These are phyloP conservation scores for Rhodocollybia butyracea DNA, from an alignment of 768 basidiomycete species.

Conservation along the genomic window DNA sequence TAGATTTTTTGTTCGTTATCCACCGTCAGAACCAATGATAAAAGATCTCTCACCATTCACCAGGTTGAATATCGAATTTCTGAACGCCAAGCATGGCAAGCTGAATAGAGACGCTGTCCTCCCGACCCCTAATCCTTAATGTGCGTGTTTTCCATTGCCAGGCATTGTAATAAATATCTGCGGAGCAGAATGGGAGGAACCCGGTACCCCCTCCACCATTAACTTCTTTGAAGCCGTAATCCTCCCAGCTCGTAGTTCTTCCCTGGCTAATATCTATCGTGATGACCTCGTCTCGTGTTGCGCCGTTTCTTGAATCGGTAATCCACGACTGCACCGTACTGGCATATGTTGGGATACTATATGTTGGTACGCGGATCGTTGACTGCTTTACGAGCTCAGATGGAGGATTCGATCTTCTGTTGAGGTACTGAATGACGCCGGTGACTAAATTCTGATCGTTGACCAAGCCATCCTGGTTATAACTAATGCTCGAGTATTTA, in stretches of 20 bases:
- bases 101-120: neutral
- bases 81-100: conserved; percentile 9
- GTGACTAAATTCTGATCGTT: neutral
- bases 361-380: neutral
- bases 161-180: neutral
- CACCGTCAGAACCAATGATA: neutral
- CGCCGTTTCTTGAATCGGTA: neutral
- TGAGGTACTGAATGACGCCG: neutral
- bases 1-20: neutral
- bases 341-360: conserved; percentile 2
- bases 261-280: conserved; percentile 6
- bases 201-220: neutral
- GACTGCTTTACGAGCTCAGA: neutral
- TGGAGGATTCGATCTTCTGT: neutral
- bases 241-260: conserved; percentile 4
- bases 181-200: conserved; percentile 7
- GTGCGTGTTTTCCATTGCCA: neutral
- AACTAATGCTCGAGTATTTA: neutral
- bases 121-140: conserved; percentile 2
- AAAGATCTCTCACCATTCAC: conserved; percentile 6
- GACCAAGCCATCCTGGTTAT: neutral
- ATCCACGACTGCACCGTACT: conserved; percentile 3
- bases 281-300: conserved; percentile 8
- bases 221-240: conserved; percentile 8
- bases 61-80: conserved; percentile 6